Evolutionary conservation across 1,284 basidiomycete genomes (phyloP).

Genomic region (Papiliotrema laurentii): DNA sequence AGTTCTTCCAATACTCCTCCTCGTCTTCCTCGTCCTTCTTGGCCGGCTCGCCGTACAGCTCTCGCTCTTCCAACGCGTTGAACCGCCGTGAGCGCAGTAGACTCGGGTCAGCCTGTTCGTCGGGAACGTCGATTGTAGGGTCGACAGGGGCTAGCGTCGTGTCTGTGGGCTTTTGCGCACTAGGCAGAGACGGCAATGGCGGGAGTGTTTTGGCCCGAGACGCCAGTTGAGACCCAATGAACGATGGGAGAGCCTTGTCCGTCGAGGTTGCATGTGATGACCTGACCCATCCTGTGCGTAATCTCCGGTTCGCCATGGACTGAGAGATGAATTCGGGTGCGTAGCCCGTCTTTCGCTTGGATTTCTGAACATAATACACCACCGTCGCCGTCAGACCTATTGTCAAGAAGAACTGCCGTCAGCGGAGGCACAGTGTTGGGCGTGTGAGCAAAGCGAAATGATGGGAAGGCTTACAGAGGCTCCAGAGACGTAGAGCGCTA

Average conservation of each 20-base stretch:
- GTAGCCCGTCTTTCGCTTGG: too few species aligned
- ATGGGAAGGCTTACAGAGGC: constrained; percentile 3
- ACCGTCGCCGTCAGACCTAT: constrained; percentile 5
- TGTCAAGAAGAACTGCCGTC: constrained; percentile 4
- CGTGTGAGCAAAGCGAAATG: not conserved
- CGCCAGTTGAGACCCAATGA: too few species aligned
- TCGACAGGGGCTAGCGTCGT: not conserved
- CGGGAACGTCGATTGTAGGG: not conserved
- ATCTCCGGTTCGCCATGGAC: too few species aligned
- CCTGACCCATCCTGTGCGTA: not conserved
- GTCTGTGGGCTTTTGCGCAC: too few species aligned
- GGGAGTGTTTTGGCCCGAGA: too few species aligned
- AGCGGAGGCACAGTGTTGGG: not conserved
- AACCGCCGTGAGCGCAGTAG: constrained; percentile 14
- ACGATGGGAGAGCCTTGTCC: too few species aligned
- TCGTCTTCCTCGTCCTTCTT: constrained; percentile 9
- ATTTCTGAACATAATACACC: not conserved
- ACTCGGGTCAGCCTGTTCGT: not conserved
- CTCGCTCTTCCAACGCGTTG: constrained; percentile 29
- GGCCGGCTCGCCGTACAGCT: constrained; percentile 17
- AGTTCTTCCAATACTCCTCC: too few species aligned
- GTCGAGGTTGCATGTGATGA: too few species aligned
- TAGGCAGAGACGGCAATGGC: not conserved
- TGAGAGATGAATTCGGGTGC: constrained; percentile 6
- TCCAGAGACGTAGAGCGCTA: constrained; percentile 7